These are phyloP conservation scores for Penicillium sclerotigenum DNA, from an alignment of 2,329 filamentous ascomycete genomes.

Conservation along the genomic window DNA sequence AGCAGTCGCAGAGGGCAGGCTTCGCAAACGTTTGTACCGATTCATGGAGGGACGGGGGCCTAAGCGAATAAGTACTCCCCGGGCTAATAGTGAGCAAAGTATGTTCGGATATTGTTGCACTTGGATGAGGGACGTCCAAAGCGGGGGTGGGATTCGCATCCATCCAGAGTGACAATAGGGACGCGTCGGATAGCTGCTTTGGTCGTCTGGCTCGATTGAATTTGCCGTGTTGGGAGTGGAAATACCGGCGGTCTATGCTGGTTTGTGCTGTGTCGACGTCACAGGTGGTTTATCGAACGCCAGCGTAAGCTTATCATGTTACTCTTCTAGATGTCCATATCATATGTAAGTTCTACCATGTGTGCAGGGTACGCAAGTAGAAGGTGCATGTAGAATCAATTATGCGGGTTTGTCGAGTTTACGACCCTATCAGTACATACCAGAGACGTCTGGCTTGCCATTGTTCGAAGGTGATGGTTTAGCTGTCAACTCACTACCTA, in stretches of 20 bases:
- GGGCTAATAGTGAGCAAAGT: background rate
- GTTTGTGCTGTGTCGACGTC: background rate
- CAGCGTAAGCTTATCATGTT: background rate
- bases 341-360: background rate
- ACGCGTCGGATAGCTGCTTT: slow-evolving; percentile 16
- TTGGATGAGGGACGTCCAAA: slow-evolving; percentile 5
- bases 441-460: background rate
- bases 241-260: slow-evolving; percentile 8
- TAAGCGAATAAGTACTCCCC: slow-evolving; percentile 12
- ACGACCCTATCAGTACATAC: background rate
- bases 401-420: background rate
- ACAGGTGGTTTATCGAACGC: slow-evolving; percentile 1
- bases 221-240: slow-evolving; percentile 28
- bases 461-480: background rate
- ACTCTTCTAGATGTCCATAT: background rate
- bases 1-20: background rate
- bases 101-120: slow-evolving; percentile 5
- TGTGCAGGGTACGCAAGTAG: background rate
- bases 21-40: background rate
- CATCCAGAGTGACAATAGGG: slow-evolving; percentile 1
- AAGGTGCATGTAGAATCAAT: background rate
- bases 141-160: slow-evolving; percentile 18
- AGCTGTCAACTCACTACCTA: background rate
- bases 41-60: background rate
- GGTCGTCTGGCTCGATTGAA: slow-evolving; percentile 13